Base-by-base conservation (phyloP, 1,139 yeast species). In the Magnusiomyces suaveolens region DNA sequence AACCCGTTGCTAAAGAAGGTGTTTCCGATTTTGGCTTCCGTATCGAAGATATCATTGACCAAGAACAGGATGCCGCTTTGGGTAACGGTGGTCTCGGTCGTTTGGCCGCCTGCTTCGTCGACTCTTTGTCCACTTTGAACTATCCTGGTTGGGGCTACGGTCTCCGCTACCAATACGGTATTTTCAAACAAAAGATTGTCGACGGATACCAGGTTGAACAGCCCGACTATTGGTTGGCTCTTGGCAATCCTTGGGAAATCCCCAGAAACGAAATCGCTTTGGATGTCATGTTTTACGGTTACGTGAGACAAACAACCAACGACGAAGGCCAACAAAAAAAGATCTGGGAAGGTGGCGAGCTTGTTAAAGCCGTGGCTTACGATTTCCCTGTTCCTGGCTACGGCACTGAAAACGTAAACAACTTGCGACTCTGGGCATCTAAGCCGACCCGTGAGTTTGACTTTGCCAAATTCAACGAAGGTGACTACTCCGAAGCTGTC, bases 91-190 rank as follows among this genome's bases (percentile, higher is more conserved):
- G 97, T 59, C 75, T 90, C 58, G 97, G 97, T 58, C 81, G 97
- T 69, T 76, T 90, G 66, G 97, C 97, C 43, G 96, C 97, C 43
- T 89, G 97, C 72, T 89, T 87, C 66, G 81, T 90, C 54, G 97
- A 90, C 72, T 87, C 96, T 0, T 74, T 90, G 66, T 82, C 95
- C 39, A 83, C 95, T 6, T 84, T 86, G 62, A 83, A 87, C 69
- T 87, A 87, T 69, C 89, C 95, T 36, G 96, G 95, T 53, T 89
- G 97, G 97, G 97, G 97, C 59, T 90, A 90, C 69, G 97, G 97
- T 57, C 75, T 89, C 63, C 83, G 95, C 67, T 89, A 89, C 72
- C 90, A 88, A 70, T 89, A 89, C 68, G 97, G 96, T 69, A 90
- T 90, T 63, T 90, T 90, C 72, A 81, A 88, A 63, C 97, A 90